Evolutionary conservation across 148 eudicot species (phyloP).

Genomic region (Fallopia convolvulus): DNA sequence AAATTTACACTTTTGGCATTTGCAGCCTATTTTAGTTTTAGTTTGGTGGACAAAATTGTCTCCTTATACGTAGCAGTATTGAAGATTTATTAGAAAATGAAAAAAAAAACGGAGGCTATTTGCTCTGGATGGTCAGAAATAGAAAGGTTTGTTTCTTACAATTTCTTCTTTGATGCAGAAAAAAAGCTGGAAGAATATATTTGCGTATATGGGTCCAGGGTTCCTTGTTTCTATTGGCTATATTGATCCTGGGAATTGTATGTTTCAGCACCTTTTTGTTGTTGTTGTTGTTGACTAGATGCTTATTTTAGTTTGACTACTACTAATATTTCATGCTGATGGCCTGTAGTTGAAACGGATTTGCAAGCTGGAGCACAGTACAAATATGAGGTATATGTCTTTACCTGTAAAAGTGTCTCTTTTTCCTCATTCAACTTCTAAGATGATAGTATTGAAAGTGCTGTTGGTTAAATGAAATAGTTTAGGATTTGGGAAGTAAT

Average conservation of each 20-base stretch:
- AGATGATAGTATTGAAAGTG: neutral
- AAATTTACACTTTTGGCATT: neutral
- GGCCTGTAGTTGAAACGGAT: constrained; percentile 81
- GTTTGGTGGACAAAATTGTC: neutral
- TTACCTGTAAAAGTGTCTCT: neutral
- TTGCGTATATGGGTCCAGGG: constrained; percentile 89
- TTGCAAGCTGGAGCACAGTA: constrained; percentile 80
- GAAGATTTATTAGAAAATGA: neutral
- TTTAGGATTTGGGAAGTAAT: neutral
- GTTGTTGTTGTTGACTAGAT: neutral
- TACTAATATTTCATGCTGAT: constrained; percentile 12
- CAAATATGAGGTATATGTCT: constrained; percentile 71
- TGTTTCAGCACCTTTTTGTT: constrained; percentile 17
- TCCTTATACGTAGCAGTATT: neutral
- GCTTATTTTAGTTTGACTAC: constrained; percentile 4
- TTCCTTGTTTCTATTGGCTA: constrained; percentile 93
- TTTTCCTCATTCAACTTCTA: neutral
- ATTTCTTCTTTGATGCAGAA: constrained; percentile 33
- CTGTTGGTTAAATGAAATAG: neutral
- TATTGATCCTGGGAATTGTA: constrained; percentile 98
- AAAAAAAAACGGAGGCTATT: neutral
- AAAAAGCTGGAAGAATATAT: constrained; percentile 87
- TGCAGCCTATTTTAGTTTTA: neutral
- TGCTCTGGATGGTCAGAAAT: neutral
- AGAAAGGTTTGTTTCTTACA: neutral